phyloP scores from a whole-genome alignment of 164 flowering plant genomes.

The Houttuynia cordata region DNA sequence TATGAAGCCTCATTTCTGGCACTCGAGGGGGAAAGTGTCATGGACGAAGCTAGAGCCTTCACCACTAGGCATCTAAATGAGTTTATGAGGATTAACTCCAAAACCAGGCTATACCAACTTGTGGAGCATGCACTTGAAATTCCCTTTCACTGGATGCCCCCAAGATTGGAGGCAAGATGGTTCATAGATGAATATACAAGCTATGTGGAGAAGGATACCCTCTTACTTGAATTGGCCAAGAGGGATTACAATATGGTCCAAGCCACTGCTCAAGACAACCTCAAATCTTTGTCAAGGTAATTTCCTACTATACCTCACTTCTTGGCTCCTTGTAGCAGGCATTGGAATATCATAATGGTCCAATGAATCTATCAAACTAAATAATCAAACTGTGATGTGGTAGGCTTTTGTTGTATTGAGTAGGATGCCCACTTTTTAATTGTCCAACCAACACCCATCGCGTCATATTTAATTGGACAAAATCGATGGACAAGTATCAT shows the following conservation, averaged over 20 bases:
- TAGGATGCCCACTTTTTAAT: too few relatives aligned
- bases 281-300: slow-evolving; percentile 23
- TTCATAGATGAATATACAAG: slow-evolving; percentile 13
- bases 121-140: slow-evolving; percentile 24
- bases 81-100: not conserved
- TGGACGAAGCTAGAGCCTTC: slow-evolving; percentile 21
- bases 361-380: too few relatives aligned
- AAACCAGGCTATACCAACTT: slow-evolving; percentile 2
- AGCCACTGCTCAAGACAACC: slow-evolving; percentile 24
- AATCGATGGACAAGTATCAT: too few relatives aligned
- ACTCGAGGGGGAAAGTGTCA: slow-evolving; percentile 17
- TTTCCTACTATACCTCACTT: too few relatives aligned
- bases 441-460: too few relatives aligned
- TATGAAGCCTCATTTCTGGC: slow-evolving; percentile 31
- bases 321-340: too few relatives aligned
- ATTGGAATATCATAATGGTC: too few relatives aligned
- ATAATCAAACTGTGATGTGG: too few relatives aligned
- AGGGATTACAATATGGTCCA: slow-evolving; percentile 33
- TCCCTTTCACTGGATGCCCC: slow-evolving; percentile 25
- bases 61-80: slow-evolving; percentile 10
- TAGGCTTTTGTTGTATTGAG: too few relatives aligned
- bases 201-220: slow-evolving; percentile 3
- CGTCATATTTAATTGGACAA: too few relatives aligned
- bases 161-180: slow-evolving; percentile 29
- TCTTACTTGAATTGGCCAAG: slow-evolving; percentile 26